A percentile compares a stretch with the other conserved stretches of the same genome.
phyloP scores from a whole-genome alignment of 441 rosid species.

The Gossypium lobatum region DNA sequence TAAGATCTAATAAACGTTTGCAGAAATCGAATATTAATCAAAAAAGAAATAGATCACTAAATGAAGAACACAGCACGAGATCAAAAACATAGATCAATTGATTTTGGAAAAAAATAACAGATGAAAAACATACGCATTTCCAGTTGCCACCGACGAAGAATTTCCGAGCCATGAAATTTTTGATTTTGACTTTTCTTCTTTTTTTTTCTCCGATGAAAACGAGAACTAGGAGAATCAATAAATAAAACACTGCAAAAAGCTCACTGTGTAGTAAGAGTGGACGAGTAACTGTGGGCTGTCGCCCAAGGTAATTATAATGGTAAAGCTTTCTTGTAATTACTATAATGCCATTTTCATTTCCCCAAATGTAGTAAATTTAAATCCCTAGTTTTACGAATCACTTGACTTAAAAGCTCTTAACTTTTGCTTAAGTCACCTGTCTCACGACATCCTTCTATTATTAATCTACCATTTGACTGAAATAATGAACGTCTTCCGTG shows the following conservation, averaged over 20 bases:
- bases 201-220: conserved; percentile 10
- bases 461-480: neutral
- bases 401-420: too few species aligned
- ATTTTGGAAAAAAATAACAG: neutral
- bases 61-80: neutral
- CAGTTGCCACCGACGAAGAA: conserved; percentile 84
- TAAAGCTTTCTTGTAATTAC: neutral
- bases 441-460: too few species aligned
- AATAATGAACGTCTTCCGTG: neutral
- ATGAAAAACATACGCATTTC: conserved; percentile 54
- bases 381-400: too few species aligned
- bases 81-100: neutral
- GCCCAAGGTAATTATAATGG: neutral
- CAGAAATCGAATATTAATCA: neutral
- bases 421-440: too few species aligned
- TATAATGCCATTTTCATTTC: neutral
- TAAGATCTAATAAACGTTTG: neutral
- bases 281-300: neutral
- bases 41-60: neutral
- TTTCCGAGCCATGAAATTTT: conserved; percentile 41
- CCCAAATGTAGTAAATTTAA: neutral
- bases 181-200: neutral
- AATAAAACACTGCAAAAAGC: neutral
- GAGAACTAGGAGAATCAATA: neutral
- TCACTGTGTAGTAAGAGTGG: neutral